Conservation (phyloP, 2,329 filamentous ascomycete species). For the Bertia moriformis region DNA sequence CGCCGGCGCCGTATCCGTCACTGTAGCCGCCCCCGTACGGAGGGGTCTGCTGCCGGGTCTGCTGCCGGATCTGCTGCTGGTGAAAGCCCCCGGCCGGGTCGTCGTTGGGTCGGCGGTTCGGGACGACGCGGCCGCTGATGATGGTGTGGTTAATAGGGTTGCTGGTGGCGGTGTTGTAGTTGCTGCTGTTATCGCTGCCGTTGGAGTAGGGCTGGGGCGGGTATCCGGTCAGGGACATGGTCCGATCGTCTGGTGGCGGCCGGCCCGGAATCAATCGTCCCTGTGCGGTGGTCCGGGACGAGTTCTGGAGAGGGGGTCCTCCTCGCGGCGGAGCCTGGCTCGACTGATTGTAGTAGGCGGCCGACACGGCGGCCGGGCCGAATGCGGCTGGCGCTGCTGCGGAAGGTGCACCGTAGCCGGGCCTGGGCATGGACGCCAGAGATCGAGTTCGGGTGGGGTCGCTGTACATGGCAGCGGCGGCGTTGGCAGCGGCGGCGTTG, state of each 20-base stretch:
- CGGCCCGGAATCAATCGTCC: conserved; percentile 83
- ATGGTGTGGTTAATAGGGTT: conserved; percentile 94
- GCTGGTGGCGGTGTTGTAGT: conserved; percentile 57
- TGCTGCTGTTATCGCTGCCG: too few relatives aligned
- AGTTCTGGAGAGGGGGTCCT: conserved; percentile 20
- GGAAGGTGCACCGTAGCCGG: too few relatives aligned
- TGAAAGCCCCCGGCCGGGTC: conserved; percentile 12
- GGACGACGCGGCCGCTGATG: conserved; percentile 72
- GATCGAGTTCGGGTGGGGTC: conserved; percentile 89
- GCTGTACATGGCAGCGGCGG: conserved; percentile 60
- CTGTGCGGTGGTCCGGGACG: conserved; percentile 74
- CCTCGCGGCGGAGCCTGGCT: not conserved
- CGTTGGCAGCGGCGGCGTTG: too few relatives aligned
- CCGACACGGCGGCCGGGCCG: conserved; percentile 17
- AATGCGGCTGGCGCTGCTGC: too few relatives aligned
- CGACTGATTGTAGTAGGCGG: too few relatives aligned
- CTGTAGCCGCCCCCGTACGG: too few relatives aligned
- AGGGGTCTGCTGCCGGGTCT: too few relatives aligned
- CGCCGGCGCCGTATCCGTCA: not conserved
- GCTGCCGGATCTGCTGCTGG: too few relatives aligned
- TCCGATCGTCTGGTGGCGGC: conserved; percentile 76
- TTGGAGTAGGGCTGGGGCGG: not conserved
- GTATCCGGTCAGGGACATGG: conserved; percentile 86
- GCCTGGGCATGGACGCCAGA: conserved; percentile 63
- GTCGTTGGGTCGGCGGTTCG: conserved; percentile 45